These are phyloP conservation scores for Linum lewisii DNA, from an alignment of 345 rosid genomes.

Conservation along the genomic window DNA sequence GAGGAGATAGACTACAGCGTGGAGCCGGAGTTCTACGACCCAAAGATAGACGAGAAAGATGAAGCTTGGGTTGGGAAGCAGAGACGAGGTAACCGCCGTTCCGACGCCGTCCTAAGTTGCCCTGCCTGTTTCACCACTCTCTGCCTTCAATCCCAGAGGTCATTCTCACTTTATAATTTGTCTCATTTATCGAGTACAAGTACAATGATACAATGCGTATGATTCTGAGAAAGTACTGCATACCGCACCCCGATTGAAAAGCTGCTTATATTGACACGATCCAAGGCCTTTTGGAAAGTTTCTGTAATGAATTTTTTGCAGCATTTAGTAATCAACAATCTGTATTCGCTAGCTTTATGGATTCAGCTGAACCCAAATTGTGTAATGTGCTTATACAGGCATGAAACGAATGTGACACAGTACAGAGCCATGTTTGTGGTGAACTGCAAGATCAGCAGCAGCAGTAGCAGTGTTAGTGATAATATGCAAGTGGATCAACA, in stretches of 20 bases:
- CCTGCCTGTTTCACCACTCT: conserved; percentile 82
- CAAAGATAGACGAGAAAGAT: conserved; percentile 59
- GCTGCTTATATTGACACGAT: no score
- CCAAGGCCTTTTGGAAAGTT: no score
- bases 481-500: conserved; percentile 17
- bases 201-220: neutral
- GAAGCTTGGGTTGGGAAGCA: conserved; percentile 48
- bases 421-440: conserved; percentile 70
- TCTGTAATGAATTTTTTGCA: no score
- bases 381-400: conserved; percentile 34
- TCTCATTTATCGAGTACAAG: no score
- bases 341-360: no score
- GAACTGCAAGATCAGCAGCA: conserved; percentile 46
- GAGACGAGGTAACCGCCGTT: conserved; percentile 36
- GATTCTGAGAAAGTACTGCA: neutral
- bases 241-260: no score
- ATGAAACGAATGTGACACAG: conserved; percentile 57
- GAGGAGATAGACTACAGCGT: conserved; percentile 67
- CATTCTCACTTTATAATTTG: no score
- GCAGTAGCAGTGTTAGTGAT: no score
- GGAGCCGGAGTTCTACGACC: conserved; percentile 65
- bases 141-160: conserved; percentile 80
- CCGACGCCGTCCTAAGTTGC: conserved; percentile 82
- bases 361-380: neutral
- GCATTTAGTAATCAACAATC: no score